Percentiles rank a stretch among this genome's conserved stretches.
These are phyloP conservation scores for Claviceps sp. DNA, from an alignment of 2,329 filamentous ascomycete species.

Conservation along the genomic window DNA sequence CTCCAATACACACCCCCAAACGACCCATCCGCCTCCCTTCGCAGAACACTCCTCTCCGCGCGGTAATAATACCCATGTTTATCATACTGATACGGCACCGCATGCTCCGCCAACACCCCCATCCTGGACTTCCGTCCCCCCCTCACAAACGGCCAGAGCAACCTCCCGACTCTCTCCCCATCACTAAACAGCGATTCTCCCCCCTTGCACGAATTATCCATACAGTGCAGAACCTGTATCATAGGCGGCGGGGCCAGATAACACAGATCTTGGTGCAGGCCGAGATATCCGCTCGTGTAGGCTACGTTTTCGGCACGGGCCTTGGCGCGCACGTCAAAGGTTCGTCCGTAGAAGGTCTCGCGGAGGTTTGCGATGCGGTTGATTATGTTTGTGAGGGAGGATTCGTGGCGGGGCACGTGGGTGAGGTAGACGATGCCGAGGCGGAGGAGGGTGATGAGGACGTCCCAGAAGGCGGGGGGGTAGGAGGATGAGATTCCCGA, in stretches of 20 bases:
- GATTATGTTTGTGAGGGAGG: slow-evolving; percentile 54
- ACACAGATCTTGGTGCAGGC: slow-evolving; percentile 85
- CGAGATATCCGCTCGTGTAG: slow-evolving; percentile 70
- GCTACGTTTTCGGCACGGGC: slow-evolving; percentile 82
- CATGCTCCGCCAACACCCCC: slow-evolving; percentile 8
- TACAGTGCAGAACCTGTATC: slow-evolving; percentile 79
- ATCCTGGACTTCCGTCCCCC: not conserved
- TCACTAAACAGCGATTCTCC: slow-evolving; percentile 84
- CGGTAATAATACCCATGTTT: slow-evolving; percentile 53
- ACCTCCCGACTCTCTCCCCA: slow-evolving; percentile 45
- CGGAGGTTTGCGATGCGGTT: slow-evolving; percentile 64
- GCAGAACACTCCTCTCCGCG: slow-evolving; percentile 36
- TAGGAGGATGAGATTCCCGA: not conserved
- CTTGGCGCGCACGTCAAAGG: slow-evolving; percentile 79
- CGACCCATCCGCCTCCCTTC: not conserved
- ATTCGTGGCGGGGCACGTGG: slow-evolving; percentile 55
- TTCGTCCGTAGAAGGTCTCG: slow-evolving; percentile 81
- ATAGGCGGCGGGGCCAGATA: slow-evolving; percentile 71
- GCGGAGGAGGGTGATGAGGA: slow-evolving; percentile 46
- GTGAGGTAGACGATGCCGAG: slow-evolving; percentile 68
- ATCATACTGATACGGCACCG: slow-evolving; percentile 54
- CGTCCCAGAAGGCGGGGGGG: slow-evolving; percentile 39
- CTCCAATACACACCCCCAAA: slow-evolving; percentile 43
- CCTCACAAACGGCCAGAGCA: slow-evolving; percentile 15
- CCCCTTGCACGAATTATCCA: slow-evolving; percentile 65